Evolutionary conservation across 2,329 filamentous ascomycete species (phyloP), one percentile per base, ranked within the genome.

Genomic region (Botrytis elliptica): DNA sequence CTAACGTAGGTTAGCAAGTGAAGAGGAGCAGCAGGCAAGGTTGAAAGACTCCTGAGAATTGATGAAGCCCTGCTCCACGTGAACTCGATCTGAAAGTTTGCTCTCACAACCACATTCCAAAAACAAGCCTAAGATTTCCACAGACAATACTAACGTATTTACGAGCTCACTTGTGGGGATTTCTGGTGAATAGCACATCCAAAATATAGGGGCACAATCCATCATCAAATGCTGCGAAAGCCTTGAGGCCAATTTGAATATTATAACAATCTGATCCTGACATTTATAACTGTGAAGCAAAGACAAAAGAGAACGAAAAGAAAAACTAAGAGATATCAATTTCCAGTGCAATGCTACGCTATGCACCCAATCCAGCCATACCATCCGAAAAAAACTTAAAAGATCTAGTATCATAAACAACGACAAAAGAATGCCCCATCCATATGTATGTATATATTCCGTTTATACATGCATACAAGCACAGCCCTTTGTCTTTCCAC

Each of bases 321-420:
- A 52, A 52, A 46, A 65, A 64, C 33, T 40, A 64, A 33, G n/a
- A 65, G 33, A 71, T 63, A 49, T 14, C 42, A 64, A 49, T 49
- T 64, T 52, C 69, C 69, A 71, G 60, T 60, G 59, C 59, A 44
- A 55, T 62, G 70, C 46, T 57, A 66, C 49, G 44, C 70, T 72
- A 72, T 72, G 60, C 70, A 66, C 52, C 62, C 36, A 38, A 33
- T 57, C 66, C 49, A 57, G 20, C 52, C 49, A 68, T 42, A 33
- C 62, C 9, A 55, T 33, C 44, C 25, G 64, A 49, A 29, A 42
- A 71, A 71, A 42, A 22, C 20, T n/a, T 7, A 18, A 40, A 44
- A 65, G 46, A 71, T 71, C 59, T 71, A 71, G 14, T 66, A 71
- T 20, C 33, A 65, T 40, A 42, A 59, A 70, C 64, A 36, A 71